Percentiles rank a stretch among this genome's conserved stretches.
These are phyloP conservation scores for Colletotrichum navitas DNA, from an alignment of 2,329 filamentous ascomycete species.

Conservation along the genomic window DNA sequence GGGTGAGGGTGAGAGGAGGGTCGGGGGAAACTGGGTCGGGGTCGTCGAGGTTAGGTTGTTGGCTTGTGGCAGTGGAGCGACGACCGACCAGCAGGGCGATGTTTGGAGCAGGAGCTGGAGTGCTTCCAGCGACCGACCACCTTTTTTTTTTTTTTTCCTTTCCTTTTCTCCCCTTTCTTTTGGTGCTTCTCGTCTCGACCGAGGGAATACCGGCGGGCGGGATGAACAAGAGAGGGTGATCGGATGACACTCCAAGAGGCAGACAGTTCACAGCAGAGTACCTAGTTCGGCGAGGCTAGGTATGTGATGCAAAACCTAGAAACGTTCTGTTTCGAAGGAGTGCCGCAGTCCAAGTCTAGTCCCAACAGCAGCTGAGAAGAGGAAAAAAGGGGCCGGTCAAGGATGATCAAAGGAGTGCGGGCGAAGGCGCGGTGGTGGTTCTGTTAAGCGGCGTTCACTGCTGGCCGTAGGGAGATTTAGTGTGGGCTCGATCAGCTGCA, in stretches of 20 bases:
- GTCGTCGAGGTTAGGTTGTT: constrained; percentile 40
- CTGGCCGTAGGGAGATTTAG: constrained; percentile 43
- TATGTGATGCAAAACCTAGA: constrained; percentile 17
- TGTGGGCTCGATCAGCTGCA: constrained; percentile 42
- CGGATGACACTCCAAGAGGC: not conserved
- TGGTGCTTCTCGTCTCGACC: constrained; percentile 5
- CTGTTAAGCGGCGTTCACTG: constrained; percentile 37
- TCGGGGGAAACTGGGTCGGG: constrained; percentile 37
- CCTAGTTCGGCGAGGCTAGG: constrained; percentile 17
- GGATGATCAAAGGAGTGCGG: constrained; percentile 38
- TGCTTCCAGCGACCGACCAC: constrained; percentile 27
- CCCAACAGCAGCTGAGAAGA: constrained; percentile 21
- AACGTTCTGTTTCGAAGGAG: constrained; percentile 10
- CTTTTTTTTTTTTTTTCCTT: constrained; percentile 2
- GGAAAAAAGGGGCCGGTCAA: constrained; percentile 35
- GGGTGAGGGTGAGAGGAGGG: constrained; percentile 32
- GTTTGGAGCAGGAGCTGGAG: constrained; percentile 36
- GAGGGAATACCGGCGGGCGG: constrained; percentile 3
- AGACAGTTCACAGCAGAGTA: constrained; percentile 4
- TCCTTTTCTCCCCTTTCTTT: not conserved
- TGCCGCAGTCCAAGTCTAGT: constrained; percentile 22
- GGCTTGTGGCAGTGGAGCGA: constrained; percentile 38
- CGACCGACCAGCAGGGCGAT: constrained; percentile 26
- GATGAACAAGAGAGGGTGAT: not conserved
- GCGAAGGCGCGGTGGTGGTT: constrained; percentile 36